phyloP scores from a whole-genome alignment of 495 filamentous ascomycete genomes.

The Saxophila tyrrhenica region DNA sequence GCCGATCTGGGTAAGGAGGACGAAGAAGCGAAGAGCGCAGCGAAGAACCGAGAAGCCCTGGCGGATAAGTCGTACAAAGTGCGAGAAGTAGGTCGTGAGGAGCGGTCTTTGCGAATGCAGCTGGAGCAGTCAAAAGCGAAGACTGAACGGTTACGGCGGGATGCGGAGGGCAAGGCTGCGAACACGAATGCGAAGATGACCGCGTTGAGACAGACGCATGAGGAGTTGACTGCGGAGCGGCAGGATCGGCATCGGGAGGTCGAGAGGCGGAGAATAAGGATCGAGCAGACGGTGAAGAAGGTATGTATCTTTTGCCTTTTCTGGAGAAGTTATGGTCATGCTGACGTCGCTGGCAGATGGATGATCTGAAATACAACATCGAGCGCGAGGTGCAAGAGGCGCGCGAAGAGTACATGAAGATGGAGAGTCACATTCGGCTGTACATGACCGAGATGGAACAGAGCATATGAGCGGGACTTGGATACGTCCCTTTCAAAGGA shows the following conservation, averaged over 20 bases:
- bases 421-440: constrained; percentile 91
- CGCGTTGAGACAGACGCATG: constrained; percentile 70
- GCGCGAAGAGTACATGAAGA: constrained; percentile 85
- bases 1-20: constrained; percentile 79
- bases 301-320: constrained; percentile 36
- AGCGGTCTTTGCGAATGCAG: constrained; percentile 72
- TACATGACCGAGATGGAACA: constrained; percentile 99
- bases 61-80: constrained; percentile 79
- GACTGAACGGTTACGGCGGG: constrained; percentile 66
- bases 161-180: constrained; percentile 68
- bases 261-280: constrained; percentile 76
- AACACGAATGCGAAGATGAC: constrained; percentile 80
- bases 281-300: constrained; percentile 98
- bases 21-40: constrained; percentile 67
- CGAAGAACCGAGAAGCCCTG: constrained; percentile 72
- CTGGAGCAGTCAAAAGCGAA: constrained; percentile 71
- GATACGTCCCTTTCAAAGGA: too few species aligned
- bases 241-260: constrained; percentile 78
- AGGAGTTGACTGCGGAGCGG: constrained; percentile 70
- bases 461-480: constrained; percentile 46
- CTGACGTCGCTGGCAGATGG: constrained; percentile 59
- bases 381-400: constrained; percentile 82
- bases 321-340: constrained; percentile 1
- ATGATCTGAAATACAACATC: constrained; percentile 90
- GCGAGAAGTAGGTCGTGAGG: constrained; percentile 77